These are phyloP conservation scores for Colletotrichum tanaceti DNA, from an alignment of 2,329 filamentous ascomycete species.

Conservation along the genomic window DNA sequence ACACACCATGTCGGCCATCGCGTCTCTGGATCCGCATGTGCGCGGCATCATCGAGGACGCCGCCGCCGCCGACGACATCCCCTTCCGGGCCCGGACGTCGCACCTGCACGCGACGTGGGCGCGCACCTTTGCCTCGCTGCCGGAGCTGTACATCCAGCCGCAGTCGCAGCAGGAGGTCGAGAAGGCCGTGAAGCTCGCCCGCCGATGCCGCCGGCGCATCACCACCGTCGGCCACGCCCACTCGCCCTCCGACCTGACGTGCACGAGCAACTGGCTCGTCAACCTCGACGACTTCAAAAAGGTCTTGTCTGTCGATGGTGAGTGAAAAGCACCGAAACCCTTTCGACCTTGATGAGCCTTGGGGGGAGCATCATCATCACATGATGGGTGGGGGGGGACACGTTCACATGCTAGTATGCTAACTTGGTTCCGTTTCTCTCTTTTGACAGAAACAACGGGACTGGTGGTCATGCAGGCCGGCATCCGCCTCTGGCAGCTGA, in stretches of 20 bases:
- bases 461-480: slow-evolving; percentile 87
- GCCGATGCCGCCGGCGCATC: slow-evolving; percentile 82
- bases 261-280: slow-evolving; percentile 92
- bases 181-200: slow-evolving; percentile 83
- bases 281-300: slow-evolving; percentile 87
- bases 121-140: slow-evolving; percentile 87
- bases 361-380: no score
- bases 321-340: slow-evolving; percentile 10
- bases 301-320: slow-evolving; percentile 74
- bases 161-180: slow-evolving; percentile 84
- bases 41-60: slow-evolving; percentile 50
- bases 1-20: slow-evolving; percentile 30
- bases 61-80: slow-evolving; percentile 57
- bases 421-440: background rate
- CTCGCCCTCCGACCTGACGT: slow-evolving; percentile 91
- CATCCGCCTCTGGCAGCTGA: slow-evolving; percentile 82
- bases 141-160: slow-evolving; percentile 92
- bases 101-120: slow-evolving; percentile 95
- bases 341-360: background rate
- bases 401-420: slow-evolving; percentile 9
- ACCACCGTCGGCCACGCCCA: slow-evolving; percentile 89
- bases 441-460: slow-evolving; percentile 63
- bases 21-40: slow-evolving; percentile 52
- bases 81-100: slow-evolving; percentile 79
- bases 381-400: no score